phyloP scores from a whole-genome alignment of 2,329 filamentous ascomycete genomes.

The Colletotrichum sp. region DNA sequence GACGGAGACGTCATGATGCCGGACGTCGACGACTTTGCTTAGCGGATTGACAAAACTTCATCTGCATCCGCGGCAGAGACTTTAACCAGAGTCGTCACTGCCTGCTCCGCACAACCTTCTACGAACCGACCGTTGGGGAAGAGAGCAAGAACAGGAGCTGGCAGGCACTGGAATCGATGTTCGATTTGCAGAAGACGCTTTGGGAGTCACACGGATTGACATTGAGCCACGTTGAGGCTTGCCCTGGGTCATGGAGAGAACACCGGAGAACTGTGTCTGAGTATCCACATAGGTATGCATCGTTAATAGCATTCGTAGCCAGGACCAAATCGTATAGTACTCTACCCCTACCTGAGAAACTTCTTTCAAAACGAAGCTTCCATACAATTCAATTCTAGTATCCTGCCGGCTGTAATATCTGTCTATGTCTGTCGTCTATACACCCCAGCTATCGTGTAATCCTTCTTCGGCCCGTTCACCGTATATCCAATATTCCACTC shows the following conservation, averaged over 20 bases:
- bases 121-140: background rate
- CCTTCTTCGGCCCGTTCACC: conserved; percentile 76
- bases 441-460: conserved; percentile 66
- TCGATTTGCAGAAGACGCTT: conserved; percentile 39
- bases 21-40: background rate
- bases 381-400: background rate
- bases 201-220: conserved; percentile 42
- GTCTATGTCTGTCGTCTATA: conserved; percentile 47
- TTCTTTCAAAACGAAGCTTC: background rate
- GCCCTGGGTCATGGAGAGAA: background rate
- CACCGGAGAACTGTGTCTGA: background rate
- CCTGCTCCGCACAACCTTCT: background rate
- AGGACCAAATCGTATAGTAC: background rate
- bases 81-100: background rate
- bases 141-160: conserved; percentile 7
- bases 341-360: background rate
- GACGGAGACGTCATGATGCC: conserved; percentile 36
- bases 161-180: conserved; percentile 25
- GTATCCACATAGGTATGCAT: background rate
- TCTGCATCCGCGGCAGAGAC: background rate
- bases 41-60: background rate
- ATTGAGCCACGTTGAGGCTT: conserved; percentile 35
- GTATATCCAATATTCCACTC: conserved; percentile 68
- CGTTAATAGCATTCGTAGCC: background rate
- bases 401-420: background rate